These are phyloP conservation scores for Delonix regia DNA, from an alignment of 306 rosid species.

Conservation along the genomic window DNA sequence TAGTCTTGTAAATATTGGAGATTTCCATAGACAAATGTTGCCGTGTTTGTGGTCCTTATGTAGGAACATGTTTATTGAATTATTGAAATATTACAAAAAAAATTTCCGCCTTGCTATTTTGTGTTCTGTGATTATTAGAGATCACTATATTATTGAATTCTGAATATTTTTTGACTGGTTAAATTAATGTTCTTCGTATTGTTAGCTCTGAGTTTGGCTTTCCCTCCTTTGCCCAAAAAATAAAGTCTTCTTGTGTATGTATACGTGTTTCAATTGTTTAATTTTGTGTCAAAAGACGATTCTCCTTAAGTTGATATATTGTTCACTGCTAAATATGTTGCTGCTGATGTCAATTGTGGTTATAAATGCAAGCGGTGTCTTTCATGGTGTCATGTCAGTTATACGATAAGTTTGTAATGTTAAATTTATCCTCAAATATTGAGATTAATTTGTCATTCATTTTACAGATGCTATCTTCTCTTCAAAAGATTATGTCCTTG, in stretches of 20 bases:
- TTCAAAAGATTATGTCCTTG: conserved; percentile 68
- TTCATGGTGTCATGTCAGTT: conserved; percentile 5
- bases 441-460: conserved; percentile 25
- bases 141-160: background rate
- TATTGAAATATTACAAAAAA: background rate
- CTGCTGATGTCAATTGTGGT: conserved; percentile 19
- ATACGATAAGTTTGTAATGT: conserved; percentile 6
- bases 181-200: background rate
- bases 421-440: conserved; percentile 3
- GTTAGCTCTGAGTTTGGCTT: background rate
- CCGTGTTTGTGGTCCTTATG: too few species aligned
- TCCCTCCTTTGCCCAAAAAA: too few species aligned
- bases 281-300: too few species aligned
- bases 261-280: too few species aligned
- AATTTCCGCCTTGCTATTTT: conserved; percentile 4
- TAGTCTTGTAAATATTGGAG: too few species aligned
- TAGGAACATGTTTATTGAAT: conserved; percentile 19
- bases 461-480: conserved; percentile 83
- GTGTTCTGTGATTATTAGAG: background rate
- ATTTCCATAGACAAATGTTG: too few species aligned
- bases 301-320: background rate
- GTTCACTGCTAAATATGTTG: conserved; percentile 14
- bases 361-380: background rate
- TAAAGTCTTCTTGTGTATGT: too few species aligned
- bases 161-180: background rate